Conservation (phyloP, 768 basidiomycete genomes). For the Tulasnella sp. region DNA sequence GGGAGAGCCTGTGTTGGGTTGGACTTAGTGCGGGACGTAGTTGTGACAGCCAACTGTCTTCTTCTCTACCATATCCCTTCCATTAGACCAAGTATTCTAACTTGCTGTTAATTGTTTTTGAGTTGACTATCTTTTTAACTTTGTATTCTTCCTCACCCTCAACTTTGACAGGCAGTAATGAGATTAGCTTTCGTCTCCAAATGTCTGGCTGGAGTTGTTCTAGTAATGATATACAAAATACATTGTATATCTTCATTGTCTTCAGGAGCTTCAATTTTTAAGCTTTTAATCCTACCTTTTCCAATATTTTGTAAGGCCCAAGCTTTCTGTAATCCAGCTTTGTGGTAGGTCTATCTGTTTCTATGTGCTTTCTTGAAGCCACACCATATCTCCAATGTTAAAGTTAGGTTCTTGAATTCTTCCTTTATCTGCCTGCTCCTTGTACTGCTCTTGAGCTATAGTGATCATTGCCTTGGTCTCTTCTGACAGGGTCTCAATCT, state of each 20-base stretch:
- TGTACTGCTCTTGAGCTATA: not conserved
- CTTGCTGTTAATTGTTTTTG: not conserved
- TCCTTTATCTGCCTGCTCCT: not conserved
- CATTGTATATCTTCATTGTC: not conserved
- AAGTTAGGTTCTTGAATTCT: constrained; percentile 8
- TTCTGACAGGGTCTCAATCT: not conserved
- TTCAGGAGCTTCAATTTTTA: constrained; percentile 7
- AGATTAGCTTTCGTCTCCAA: not conserved
- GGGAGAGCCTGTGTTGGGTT: too few species aligned
- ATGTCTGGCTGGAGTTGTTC: not conserved
- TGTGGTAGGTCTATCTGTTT: constrained; percentile 9
- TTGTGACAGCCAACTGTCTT: not conserved
- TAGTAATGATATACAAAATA: not conserved
- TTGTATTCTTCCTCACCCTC: constrained; percentile 1
- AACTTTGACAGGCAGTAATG: not conserved
- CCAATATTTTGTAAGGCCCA: constrained; percentile 11
- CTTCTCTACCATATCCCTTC: not conserved
- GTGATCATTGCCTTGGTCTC: not conserved
- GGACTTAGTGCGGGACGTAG: too few species aligned
- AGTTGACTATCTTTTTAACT: not conserved
- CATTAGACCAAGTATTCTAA: not conserved
- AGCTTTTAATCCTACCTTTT: not conserved
- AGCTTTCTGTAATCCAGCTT: constrained; percentile 13
- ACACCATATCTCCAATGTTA: constrained; percentile 7
- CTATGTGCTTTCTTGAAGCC: constrained; percentile 6